Evolutionary conservation across 306 rosid genomes (phyloP).

Genomic region (Prinsepia uniflora): DNA sequence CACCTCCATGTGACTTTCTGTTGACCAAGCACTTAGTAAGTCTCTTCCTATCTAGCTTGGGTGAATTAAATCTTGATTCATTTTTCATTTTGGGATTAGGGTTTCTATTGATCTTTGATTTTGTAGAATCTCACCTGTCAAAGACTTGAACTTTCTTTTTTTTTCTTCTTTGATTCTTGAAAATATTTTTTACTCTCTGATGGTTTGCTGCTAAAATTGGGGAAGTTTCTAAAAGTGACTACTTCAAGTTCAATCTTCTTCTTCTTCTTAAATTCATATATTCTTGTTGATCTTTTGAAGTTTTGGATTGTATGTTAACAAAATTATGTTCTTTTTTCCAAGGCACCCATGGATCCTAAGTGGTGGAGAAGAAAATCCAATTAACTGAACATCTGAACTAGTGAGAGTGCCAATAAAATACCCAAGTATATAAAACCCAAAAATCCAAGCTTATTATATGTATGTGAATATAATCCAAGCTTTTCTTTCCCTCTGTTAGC

Average conservation of each 20-base stretch:
- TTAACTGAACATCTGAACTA: slow-evolving; percentile 7
- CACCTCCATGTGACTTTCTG: slow-evolving; percentile 49
- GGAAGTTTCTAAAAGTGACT: background rate
- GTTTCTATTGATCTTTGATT: background rate
- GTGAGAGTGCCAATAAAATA: background rate
- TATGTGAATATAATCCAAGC: background rate
- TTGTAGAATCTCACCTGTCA: no score
- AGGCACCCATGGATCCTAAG: slow-evolving; percentile 81
- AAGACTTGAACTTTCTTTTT: no score
- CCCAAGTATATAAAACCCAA: slow-evolving; percentile 1
- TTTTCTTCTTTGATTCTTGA: background rate
- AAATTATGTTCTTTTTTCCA: slow-evolving; percentile 19
- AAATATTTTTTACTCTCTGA: background rate
- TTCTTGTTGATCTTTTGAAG: background rate
- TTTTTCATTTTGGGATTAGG: background rate
- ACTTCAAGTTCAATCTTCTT: background rate
- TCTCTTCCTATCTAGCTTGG: no score
- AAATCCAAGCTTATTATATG: background rate
- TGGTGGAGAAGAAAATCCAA: slow-evolving; percentile 39
- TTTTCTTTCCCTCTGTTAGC: slow-evolving; percentile 6
- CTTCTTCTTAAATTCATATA: background rate
- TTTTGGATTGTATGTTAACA: slow-evolving; percentile 4
- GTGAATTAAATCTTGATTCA: background rate
- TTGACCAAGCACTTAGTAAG: slow-evolving; percentile 71
- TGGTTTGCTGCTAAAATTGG: background rate